Conservation (phyloP, 352 stramenopile species). For the Pythium aphanidermatum region DNA sequence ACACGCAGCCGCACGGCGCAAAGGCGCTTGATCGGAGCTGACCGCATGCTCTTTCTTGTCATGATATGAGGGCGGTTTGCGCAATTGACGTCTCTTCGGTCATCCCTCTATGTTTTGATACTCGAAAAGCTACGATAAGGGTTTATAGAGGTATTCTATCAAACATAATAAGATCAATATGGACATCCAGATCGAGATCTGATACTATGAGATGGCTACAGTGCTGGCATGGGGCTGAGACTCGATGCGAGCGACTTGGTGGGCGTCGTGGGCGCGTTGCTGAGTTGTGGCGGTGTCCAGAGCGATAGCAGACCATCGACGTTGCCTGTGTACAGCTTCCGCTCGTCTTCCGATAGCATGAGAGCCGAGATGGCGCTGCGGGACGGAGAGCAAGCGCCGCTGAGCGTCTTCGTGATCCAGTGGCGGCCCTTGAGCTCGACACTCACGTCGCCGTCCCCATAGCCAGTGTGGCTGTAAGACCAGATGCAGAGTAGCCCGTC, state of each 20-base stretch:
- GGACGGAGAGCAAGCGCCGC: not conserved
- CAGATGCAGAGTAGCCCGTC: conserved; percentile 61
- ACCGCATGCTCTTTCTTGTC: too few species aligned
- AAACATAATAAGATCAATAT: not conserved
- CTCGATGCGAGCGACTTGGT: conserved; percentile 10
- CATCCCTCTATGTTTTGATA: not conserved
- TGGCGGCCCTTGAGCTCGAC: conserved; percentile 51
- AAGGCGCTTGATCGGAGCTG: too few species aligned
- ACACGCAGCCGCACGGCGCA: too few species aligned
- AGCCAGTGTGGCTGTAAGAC: conserved; percentile 44
- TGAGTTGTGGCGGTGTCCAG: conserved; percentile 28
- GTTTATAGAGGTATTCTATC: not conserved
- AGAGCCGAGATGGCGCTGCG: conserved; percentile 44
- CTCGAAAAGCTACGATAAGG: too few species aligned
- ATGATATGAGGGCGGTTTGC: too few species aligned
- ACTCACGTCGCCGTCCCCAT: conserved; percentile 34
- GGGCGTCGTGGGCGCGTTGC: conserved; percentile 13
- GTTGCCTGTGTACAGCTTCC: conserved; percentile 56
- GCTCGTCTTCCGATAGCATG: conserved; percentile 43
- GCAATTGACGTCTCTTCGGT: conserved; percentile 5
- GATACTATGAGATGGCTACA: conserved; percentile 7
- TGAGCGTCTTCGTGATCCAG: conserved; percentile 21
- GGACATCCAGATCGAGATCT: not conserved
- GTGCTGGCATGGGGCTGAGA: conserved; percentile 7
- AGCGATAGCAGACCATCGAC: conserved; percentile 41